phyloP scores from a whole-genome alignment of 805 yeast genomes.

The Barnettozyma pratensis region DNA sequence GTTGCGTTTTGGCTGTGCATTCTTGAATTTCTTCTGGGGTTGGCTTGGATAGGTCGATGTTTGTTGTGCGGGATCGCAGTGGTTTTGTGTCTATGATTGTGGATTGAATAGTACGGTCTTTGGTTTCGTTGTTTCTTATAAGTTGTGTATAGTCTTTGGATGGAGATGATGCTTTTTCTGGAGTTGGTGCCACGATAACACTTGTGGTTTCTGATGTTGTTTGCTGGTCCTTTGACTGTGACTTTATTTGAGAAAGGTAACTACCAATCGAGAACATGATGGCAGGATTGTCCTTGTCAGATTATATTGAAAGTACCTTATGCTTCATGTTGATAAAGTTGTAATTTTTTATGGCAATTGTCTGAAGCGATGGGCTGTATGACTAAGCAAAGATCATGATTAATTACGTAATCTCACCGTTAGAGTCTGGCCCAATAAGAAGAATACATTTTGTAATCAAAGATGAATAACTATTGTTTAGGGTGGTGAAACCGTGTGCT shows the following conservation, averaged over 20 bases:
- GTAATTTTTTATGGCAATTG: neutral
- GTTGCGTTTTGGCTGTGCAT: conserved; percentile 51
- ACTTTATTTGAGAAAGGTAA: conserved; percentile 11
- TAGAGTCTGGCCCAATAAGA: too few relatives aligned
- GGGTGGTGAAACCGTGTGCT: too few relatives aligned
- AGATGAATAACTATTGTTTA: too few relatives aligned
- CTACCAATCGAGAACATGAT: conserved; percentile 21
- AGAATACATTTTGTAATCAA: too few relatives aligned
- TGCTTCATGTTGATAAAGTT: neutral
- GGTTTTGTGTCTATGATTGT: conserved; percentile 58
- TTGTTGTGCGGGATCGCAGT: conserved; percentile 40
- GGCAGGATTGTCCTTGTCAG: neutral
- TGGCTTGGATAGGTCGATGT: conserved; percentile 39
- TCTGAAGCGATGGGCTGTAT: neutral
- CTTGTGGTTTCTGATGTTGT: neutral
- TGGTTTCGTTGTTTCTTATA: conserved; percentile 16
- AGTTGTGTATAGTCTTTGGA: conserved; percentile 19
- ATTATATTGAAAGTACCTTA: neutral
- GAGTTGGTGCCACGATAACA: conserved; percentile 10
- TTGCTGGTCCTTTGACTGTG: neutral
- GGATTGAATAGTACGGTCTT: conserved; percentile 31
- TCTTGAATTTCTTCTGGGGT: conserved; percentile 39
- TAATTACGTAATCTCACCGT: neutral
- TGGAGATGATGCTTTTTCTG: neutral
- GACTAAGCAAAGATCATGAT: neutral